Base-by-base conservation (phyloP, 2,329 filamentous ascomycete species). In the Paraphoma chrysanthemicola region DNA sequence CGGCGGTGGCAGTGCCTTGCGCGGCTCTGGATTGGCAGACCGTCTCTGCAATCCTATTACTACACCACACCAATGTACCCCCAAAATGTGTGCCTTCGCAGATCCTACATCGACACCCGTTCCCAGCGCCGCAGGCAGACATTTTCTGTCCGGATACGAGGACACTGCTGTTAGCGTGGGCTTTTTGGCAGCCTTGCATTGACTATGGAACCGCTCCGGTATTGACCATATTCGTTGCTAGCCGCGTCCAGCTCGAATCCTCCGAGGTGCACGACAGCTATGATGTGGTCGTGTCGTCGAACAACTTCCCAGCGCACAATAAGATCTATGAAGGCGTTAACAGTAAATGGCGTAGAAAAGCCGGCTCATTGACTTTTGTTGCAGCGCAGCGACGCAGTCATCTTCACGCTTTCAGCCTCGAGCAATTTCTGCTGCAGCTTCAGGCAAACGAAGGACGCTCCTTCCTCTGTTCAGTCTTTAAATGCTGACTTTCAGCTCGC, bases 1-100 rank as follows among this genome's bases (percentile, higher is more conserved):
- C 62, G 60, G 69, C 65, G 62, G 71, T 73, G 71, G 71, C 71
- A 71, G 71, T 74, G 66, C 69, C 57, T 48, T 51, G 41, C 48
- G 45, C 51, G 29, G 49, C 39, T 18, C 50, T 56, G 53, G 23
- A 51, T 59, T 49, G 38, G 47, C 41, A 29, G 46, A 23, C 45
- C 43, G 36, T 45, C 10, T 17, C 57, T 52, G 39, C 39, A 57
- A 47, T 51, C 47, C 45, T 46, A 33, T 54, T 49, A 47, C 48
- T 44, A 60, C 43, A 53, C 45, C 23, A 36, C 33, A 36, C 53
- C 44, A 23, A 23, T 44, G 28, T 30, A 16, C 39, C 11, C 51
- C 16, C 23, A 14, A 44, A 30, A 17, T 36, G 14, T 23, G 3
- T 46, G 33, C 29, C 23, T 44, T 36, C 44, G 44, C 18, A 23